A percentile compares a stretch with the other conserved stretches of the same genome.
phyloP scores from a whole-genome alignment of 2,329 filamentous ascomycete genomes.

The Ophiosphaerella korrae region DNA sequence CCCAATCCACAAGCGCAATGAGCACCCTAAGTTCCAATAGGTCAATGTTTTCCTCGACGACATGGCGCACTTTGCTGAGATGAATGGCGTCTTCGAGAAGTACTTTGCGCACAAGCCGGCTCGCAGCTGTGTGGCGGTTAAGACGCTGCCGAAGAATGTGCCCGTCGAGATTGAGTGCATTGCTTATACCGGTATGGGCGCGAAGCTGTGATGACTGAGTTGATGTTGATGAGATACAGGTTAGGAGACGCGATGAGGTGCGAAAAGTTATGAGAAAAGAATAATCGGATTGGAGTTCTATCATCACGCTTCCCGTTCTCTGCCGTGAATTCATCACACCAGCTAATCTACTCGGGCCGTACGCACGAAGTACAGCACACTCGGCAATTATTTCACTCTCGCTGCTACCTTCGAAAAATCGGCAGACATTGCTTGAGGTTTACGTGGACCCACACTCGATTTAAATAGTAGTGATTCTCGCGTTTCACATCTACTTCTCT shows the following conservation, averaged over 20 bases:
- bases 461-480: conserved; percentile 1
- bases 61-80: conserved; percentile 85
- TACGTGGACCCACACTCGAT: conserved; percentile 1
- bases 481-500: conserved; percentile 9
- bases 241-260: conserved; percentile 11
- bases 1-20: background rate
- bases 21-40: conserved; percentile 24
- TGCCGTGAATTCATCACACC: no score
- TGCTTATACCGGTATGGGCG: conserved; percentile 57
- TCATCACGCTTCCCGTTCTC: background rate
- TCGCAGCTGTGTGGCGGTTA: conserved; percentile 88
- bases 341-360: conserved; percentile 11
- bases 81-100: conserved; percentile 86
- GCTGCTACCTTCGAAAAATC: conserved; percentile 35
- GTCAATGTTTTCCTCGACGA: conserved; percentile 80
- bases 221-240: conserved; percentile 18
- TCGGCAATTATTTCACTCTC: conserved; percentile 18
- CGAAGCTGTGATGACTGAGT: conserved; percentile 22
- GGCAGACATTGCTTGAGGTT: background rate
- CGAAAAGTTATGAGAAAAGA: background rate
- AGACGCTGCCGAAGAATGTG: conserved; percentile 83
- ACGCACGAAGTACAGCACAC: conserved; percentile 22
- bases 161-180: conserved; percentile 91
- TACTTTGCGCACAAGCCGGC: conserved; percentile 83
- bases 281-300: background rate